Conservation (phyloP, 2,329 filamentous ascomycete genomes). For the Aspergillus quadricinctus region DNA sequence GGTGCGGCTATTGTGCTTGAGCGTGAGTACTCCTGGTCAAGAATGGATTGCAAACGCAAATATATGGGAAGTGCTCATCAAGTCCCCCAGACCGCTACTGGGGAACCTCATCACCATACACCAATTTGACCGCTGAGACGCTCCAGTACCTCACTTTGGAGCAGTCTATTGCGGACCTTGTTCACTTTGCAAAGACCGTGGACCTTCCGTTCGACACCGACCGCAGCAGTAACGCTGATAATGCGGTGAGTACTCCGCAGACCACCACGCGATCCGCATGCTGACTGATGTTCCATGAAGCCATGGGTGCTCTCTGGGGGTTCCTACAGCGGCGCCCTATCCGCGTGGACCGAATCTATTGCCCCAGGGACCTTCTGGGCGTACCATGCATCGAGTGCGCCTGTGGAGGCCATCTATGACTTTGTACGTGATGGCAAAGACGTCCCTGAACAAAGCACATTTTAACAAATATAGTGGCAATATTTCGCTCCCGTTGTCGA, state of each 20-base stretch:
- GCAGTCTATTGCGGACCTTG: slow-evolving; percentile 52
- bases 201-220: slow-evolving; percentile 51
- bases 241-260: slow-evolving; percentile 32
- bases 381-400: slow-evolving; percentile 54
- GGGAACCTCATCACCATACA: slow-evolving; percentile 53
- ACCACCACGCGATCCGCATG: neutral
- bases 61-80: too few relatives aligned
- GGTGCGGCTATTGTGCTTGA: slow-evolving; percentile 55
- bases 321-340: slow-evolving; percentile 54
- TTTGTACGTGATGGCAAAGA: slow-evolving; percentile 32
- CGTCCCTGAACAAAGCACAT: neutral
- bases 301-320: slow-evolving; percentile 57
- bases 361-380: slow-evolving; percentile 57
- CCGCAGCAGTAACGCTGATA: slow-evolving; percentile 46
- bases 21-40: slow-evolving; percentile 33
- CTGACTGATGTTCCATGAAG: slow-evolving; percentile 13
- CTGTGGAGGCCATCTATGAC: slow-evolving; percentile 53
- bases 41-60: too few relatives aligned
- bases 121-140: slow-evolving; percentile 48
- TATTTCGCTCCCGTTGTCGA: slow-evolving; percentile 56
- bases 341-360: slow-evolving; percentile 53
- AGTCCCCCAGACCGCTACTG: slow-evolving; percentile 51
- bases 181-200: slow-evolving; percentile 51
- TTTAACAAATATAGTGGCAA: slow-evolving; percentile 40
- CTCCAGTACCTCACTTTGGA: slow-evolving; percentile 52